These are phyloP conservation scores for Silene vulgaris DNA, from an alignment of 179 eudicot genomes.

Conservation along the genomic window DNA sequence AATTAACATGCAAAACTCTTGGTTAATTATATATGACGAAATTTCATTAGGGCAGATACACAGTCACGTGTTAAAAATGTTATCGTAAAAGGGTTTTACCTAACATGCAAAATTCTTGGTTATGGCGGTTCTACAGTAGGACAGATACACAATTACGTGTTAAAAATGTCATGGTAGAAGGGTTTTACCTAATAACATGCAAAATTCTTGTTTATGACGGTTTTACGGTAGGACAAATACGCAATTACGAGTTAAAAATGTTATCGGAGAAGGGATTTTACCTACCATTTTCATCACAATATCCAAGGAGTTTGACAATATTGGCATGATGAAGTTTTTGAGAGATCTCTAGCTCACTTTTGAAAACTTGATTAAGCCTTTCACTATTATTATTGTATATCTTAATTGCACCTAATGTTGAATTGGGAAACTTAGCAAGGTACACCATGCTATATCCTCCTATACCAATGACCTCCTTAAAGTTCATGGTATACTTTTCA, in stretches of 20 bases:
- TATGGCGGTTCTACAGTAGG: background rate
- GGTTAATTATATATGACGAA: background rate
- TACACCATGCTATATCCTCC: conserved; percentile 50
- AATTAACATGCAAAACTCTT: background rate
- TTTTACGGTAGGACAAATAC: background rate
- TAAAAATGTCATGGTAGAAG: too few species aligned
- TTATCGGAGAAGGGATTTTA: background rate
- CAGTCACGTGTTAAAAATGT: too few species aligned
- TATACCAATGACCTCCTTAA: conserved; percentile 41
- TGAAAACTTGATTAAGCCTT: conserved; percentile 39
- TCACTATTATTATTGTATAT: conserved; percentile 38
- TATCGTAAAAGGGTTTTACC: background rate
- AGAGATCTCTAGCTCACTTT: conserved; percentile 41
- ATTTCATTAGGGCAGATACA: background rate
- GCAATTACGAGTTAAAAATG: too few species aligned
- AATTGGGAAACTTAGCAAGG: conserved; percentile 33
- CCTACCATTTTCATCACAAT: conserved; percentile 37
- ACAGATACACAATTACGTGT: background rate
- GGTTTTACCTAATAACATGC: background rate
- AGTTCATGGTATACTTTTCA: conserved; percentile 31
- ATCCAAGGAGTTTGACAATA: conserved; percentile 46
- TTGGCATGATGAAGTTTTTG: conserved; percentile 35
- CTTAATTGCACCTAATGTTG: conserved; percentile 40
- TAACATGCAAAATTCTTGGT: background rate
- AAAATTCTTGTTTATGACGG: background rate